phyloP scores from a whole-genome alignment of 75 land plant genomes.

The Azolla pinnata region DNA sequence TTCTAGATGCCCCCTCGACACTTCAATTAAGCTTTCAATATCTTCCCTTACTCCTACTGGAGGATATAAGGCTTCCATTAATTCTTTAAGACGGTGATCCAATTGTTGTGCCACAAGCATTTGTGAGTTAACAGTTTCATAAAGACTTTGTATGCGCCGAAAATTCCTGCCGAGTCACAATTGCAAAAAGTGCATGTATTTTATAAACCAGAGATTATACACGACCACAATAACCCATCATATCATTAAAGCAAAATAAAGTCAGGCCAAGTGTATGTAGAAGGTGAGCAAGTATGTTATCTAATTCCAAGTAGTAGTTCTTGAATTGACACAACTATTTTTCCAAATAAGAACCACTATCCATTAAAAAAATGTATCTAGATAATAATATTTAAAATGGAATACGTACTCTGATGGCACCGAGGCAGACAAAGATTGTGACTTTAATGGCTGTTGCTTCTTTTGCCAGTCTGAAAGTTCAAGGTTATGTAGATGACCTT shows the following conservation, averaged over 20 bases:
- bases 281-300: too few relatives aligned
- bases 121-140: conserved; percentile 69
- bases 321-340: too few relatives aligned
- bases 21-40: background rate
- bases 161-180: conserved; percentile 30
- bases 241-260: too few relatives aligned
- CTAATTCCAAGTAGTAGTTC: background rate
- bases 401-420: too few relatives aligned
- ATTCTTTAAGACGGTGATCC: conserved; percentile 51
- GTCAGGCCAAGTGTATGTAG: too few relatives aligned
- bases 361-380: too few relatives aligned
- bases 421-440: too few relatives aligned
- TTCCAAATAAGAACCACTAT: too few relatives aligned
- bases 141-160: conserved; percentile 52
- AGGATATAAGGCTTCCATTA: conserved; percentile 53
- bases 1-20: too few relatives aligned
- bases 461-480: conserved; percentile 35
- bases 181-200: conserved; percentile 4
- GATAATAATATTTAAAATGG: too few relatives aligned
- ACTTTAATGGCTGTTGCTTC: background rate
- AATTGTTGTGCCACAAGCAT: conserved; percentile 70
- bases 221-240: too few relatives aligned
- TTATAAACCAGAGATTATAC: background rate
- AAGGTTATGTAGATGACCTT: conserved; percentile 67
- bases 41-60: conserved; percentile 10